These are phyloP conservation scores for Aphanomyces euteiches DNA, from an alignment of 352 stramenopile genomes.

Conservation along the genomic window DNA sequence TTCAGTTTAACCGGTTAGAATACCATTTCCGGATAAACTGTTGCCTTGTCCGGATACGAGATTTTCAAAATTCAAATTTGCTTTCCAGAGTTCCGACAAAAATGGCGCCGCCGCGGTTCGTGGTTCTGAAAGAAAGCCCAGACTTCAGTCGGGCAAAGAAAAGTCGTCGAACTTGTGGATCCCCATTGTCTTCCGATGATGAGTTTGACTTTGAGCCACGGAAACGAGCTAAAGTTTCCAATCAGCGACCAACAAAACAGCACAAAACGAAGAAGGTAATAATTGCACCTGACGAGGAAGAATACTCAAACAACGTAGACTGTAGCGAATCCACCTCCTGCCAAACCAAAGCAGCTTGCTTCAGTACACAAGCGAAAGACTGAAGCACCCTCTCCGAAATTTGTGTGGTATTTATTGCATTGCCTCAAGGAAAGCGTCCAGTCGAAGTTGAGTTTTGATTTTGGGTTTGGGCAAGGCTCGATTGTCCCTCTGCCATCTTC, in stretches of 20 bases:
- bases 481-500: conserved; percentile 47
- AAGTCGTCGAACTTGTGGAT: conserved; percentile 1
- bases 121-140: neutral
- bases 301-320: neutral
- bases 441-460: conserved; percentile 43
- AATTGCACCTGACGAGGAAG: neutral
- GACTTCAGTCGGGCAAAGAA: conserved; percentile 4
- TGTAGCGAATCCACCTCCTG: neutral
- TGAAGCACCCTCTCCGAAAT: conserved; percentile 34
- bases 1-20: no score
- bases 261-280: conserved; percentile 5
- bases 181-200: conserved; percentile 17
- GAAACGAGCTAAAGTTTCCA: conserved; percentile 3
- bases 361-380: neutral
- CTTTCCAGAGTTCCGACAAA: no score
- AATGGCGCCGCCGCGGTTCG: neutral
- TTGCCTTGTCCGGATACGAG: no score
- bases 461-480: conserved; percentile 53
- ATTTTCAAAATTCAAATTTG: neutral
- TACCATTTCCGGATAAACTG: no score
- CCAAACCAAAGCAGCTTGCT: neutral
- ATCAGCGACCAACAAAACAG: neutral
- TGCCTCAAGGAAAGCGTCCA: conserved; percentile 52
- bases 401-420: conserved; percentile 53
- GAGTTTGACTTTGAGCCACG: conserved; percentile 28